Evolutionary conservation across 2,329 filamentous ascomycete genomes (phyloP).

Genomic region (Fusarium compactum): DNA sequence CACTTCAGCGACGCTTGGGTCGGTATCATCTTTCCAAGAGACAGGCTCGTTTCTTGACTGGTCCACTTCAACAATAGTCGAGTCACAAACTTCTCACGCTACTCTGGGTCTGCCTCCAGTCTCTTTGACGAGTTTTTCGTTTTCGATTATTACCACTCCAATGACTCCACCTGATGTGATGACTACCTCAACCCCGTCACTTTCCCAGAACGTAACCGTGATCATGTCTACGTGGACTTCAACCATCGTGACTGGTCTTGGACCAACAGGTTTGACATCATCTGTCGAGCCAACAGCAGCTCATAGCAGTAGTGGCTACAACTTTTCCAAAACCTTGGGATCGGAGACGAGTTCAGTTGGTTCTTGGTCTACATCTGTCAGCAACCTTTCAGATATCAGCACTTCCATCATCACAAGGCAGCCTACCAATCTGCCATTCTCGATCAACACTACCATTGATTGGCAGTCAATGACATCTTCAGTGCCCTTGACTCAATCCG

Average conservation of each 20-base stretch:
- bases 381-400: conserved; percentile 14
- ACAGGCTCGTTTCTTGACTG: conserved; percentile 26
- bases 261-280: conserved; percentile 6
- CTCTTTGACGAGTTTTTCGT: conserved; percentile 13
- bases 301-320: conserved; percentile 29
- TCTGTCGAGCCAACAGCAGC: conserved; percentile 17
- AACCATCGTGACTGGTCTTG: conserved; percentile 28
- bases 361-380: not conserved
- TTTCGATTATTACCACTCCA: conserved; percentile 23
- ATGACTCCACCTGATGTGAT: conserved; percentile 21
- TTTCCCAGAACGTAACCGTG: conserved; percentile 9
- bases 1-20: conserved; percentile 6
- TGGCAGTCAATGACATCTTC: conserved; percentile 21
- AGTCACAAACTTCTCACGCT: not conserved
- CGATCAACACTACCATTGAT: conserved; percentile 23
- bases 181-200: conserved; percentile 3
- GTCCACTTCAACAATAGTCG: conserved; percentile 32
- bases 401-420: conserved; percentile 22
- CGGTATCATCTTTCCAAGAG: not conserved
- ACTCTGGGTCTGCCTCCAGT: conserved; percentile 5
- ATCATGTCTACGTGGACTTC: conserved; percentile 27
- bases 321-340: conserved; percentile 14
- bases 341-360: conserved; percentile 5
- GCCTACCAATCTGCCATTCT: conserved; percentile 30
- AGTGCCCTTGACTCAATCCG: not conserved